These are phyloP conservation scores for Guillardia theta DNA, from an alignment of 78 protist genomes.

Conservation along the genomic window DNA sequence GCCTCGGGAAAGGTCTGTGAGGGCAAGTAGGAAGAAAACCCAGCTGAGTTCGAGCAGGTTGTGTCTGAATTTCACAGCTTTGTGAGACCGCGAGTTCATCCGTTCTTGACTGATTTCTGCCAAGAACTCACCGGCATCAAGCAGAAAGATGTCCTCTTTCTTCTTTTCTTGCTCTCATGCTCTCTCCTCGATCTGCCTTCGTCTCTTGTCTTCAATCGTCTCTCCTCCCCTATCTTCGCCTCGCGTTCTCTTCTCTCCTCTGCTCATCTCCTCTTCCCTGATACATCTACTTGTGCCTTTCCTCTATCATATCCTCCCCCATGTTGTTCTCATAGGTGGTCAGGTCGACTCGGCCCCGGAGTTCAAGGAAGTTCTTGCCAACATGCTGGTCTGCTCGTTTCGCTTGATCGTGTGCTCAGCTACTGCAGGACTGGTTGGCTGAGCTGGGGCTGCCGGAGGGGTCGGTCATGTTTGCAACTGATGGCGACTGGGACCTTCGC, in stretches of 20 bases:
- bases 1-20: not conserved
- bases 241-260: not conserved
- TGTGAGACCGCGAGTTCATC: not conserved
- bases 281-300: not conserved
- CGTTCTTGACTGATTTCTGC: not conserved
- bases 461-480: not conserved
- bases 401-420: too few relatives aligned
- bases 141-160: not conserved
- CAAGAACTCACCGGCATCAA: not conserved
- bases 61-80: not conserved
- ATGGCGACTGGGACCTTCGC: conserved; percentile 33
- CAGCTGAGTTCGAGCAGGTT: not conserved
- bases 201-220: not conserved
- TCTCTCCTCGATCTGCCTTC: not conserved
- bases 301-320: not conserved
- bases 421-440: not conserved
- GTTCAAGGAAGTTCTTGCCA: not conserved
- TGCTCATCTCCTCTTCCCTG: not conserved
- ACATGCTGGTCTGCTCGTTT: too few relatives aligned
- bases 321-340: not conserved
- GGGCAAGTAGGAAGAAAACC: not conserved
- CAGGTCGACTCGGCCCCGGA: not conserved
- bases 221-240: not conserved
- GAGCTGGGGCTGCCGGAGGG: not conserved
- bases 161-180: not conserved